Base-by-base conservation (phyloP, 2,329 filamentous ascomycete species). In the Biscogniauxia marginata region DNA sequence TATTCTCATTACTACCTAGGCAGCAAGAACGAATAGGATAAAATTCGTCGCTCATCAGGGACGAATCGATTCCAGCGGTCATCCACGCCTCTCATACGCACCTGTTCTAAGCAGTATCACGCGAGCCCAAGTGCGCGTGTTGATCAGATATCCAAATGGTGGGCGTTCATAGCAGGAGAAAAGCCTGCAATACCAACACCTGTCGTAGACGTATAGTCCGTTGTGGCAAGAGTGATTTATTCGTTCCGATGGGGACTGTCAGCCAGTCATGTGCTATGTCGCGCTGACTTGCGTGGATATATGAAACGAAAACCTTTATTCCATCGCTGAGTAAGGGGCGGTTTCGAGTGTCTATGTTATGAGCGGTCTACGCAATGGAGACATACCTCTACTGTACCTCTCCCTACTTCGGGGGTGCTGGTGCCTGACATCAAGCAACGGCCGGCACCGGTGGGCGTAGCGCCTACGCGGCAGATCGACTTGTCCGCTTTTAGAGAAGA, bases 141-240 rank as follows among this genome's bases (percentile, higher is more conserved):
- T 39, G 11, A 21, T 18, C 3, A 18, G 19, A 34, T 25, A 46
- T 20, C 52, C 58, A 50, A 49, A 63, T 63, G 61, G 61, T 63
- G 52, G 61, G 61, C 34, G 61, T 63, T 21, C 59, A 59, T 7
- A 59, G 61, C 11, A 57, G 61, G 25, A 63, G 61, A 11, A 63
- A 60, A 22, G 61, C 59, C 48, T 63, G 61, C 46, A 60, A 63
- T 46, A 63, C 61, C 46, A 60, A 63, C 47, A 63, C 61, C 23
- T 63, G 61, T 46, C 57, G 61, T 5, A 62, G 22, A 20, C 57
- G 61, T 43, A 59, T 59, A 44, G 59, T 63, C 3, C 61, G 61
- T 47, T 63, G 61, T 44, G 61, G 61, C 62, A 62, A 30, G 55
- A 5, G 24, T 19, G n/a, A 53, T 47, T 19, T 18, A 22, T n/a